phyloP scores from a whole-genome alignment of 2,329 filamentous ascomycete genomes.

The Rosellinia necatrix region DNA sequence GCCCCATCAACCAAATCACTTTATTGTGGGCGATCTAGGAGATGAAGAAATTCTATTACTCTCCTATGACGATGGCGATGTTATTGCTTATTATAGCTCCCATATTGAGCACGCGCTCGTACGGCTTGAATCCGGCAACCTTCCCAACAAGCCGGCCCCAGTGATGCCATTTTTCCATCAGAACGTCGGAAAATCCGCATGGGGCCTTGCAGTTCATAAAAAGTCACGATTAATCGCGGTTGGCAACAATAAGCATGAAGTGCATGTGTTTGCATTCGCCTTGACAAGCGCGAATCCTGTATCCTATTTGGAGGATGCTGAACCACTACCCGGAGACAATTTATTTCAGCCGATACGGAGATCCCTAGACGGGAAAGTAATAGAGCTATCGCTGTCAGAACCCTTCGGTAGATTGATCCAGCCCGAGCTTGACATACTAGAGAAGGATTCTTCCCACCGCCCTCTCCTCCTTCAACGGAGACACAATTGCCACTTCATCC shows the following conservation, averaged over 20 bases:
- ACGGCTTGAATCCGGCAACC: slow-evolving; percentile 38
- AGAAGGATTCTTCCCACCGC: too few relatives aligned
- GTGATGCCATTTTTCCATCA: slow-evolving; percentile 67
- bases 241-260: slow-evolving; percentile 68
- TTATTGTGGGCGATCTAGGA: slow-evolving; percentile 72
- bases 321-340: slow-evolving; percentile 12
- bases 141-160: background rate
- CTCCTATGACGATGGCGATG: slow-evolving; percentile 76
- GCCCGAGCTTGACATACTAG: slow-evolving; percentile 35
- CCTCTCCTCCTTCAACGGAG: slow-evolving; percentile 41
- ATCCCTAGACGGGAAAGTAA: background rate
- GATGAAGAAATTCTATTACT: slow-evolving; percentile 70
- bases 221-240: slow-evolving; percentile 85
- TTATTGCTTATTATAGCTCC: slow-evolving; percentile 70
- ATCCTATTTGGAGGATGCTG: background rate
- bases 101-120: slow-evolving; percentile 45
- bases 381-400: slow-evolving; percentile 8
- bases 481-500: slow-evolving; percentile 55
- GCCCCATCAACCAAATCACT: slow-evolving; percentile 70
- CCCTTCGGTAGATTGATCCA: slow-evolving; percentile 18
- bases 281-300: slow-evolving; percentile 29
- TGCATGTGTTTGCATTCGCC: slow-evolving; percentile 43
- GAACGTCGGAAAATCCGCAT: slow-evolving; percentile 79
- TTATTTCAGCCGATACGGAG: slow-evolving; percentile 31
- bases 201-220: slow-evolving; percentile 85